A percentile compares a stretch with the other conserved stretches of the same genome.
These are phyloP conservation scores for Cladosporium phlei DNA, from an alignment of 2,329 filamentous ascomycete genomes.

Conservation along the genomic window DNA sequence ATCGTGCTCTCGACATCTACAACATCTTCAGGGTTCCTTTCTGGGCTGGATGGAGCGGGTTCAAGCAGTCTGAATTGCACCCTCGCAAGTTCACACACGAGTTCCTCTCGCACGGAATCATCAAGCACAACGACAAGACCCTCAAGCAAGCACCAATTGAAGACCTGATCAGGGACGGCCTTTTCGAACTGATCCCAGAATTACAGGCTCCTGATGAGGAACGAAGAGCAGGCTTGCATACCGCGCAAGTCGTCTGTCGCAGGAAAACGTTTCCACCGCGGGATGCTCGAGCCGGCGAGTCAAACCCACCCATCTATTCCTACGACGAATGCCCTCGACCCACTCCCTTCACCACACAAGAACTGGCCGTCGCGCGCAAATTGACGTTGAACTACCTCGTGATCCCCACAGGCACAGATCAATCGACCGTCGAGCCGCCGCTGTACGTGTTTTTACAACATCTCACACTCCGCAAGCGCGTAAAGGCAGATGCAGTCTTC, in stretches of 20 bases:
- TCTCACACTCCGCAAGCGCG: conserved; percentile 12
- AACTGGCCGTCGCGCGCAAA: conserved; percentile 9
- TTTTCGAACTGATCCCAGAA: conserved; percentile 13
- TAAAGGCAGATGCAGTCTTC: background rate
- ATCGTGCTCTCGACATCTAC: conserved; percentile 12
- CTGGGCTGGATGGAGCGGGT: background rate
- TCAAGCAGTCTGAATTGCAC: background rate
- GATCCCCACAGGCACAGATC: background rate
- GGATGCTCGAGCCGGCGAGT: background rate
- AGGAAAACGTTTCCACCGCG: conserved; percentile 3
- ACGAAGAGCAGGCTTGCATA: conserved; percentile 8
- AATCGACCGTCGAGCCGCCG: background rate
- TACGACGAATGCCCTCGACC: conserved; percentile 4
- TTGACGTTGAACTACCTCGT: conserved; percentile 9
- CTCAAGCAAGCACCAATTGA: conserved; percentile 9
- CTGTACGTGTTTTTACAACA: conserved; percentile 13
- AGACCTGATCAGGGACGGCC: conserved; percentile 13
- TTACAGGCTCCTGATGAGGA: background rate
- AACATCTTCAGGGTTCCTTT: background rate
- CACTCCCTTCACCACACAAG: background rate
- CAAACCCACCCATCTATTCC: conserved; percentile 12
- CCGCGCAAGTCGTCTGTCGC: conserved; percentile 11
- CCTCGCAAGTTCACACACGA: conserved; percentile 17
- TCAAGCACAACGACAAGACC: background rate
- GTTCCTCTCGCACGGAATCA: conserved; percentile 6